These are phyloP conservation scores for Wickerhamiella brachini DNA, from an alignment of 805 yeast genomes.

Conservation along the genomic window DNA sequence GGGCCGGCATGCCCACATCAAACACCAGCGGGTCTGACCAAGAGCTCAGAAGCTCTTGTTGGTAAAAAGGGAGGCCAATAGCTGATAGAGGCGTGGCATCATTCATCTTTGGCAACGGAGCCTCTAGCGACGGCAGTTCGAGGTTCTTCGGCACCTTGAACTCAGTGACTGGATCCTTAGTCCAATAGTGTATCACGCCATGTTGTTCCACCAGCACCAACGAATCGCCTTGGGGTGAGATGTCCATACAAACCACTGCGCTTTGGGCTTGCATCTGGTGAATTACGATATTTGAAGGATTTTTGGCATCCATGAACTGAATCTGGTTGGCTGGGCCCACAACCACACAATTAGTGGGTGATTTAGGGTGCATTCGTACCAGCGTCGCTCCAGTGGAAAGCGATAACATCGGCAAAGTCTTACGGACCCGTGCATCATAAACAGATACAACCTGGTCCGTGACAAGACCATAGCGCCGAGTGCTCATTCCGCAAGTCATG, in stretches of 20 bases:
- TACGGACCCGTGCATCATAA: constrained; percentile 62
- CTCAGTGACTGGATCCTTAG: constrained; percentile 29
- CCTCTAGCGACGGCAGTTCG: constrained; percentile 23
- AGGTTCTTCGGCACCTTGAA: constrained; percentile 14
- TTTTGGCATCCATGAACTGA: constrained; percentile 70
- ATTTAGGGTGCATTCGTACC: constrained; percentile 73
- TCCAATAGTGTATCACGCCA: constrained; percentile 57
- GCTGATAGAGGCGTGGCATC: constrained; percentile 42
- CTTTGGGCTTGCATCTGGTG: constrained; percentile 50
- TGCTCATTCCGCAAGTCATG: constrained; percentile 64
- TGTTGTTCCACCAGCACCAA: constrained; percentile 54
- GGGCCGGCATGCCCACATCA: constrained; percentile 48
- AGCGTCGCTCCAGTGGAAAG: constrained; percentile 83
- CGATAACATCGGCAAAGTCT: constrained; percentile 63
- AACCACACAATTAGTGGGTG: constrained; percentile 62
- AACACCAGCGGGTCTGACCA: constrained; percentile 60
- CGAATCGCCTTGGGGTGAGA: constrained; percentile 64
- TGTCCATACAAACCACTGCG: constrained; percentile 36
- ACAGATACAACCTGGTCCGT: constrained; percentile 75
- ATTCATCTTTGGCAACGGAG: constrained; percentile 13
- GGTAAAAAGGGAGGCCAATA: constrained; percentile 80
- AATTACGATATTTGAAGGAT: constrained; percentile 52
- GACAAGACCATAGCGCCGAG: constrained; percentile 44
- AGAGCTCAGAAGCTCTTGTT: constrained; percentile 59
- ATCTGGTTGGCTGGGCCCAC: constrained; percentile 70